Evolutionary conservation across 1,284 basidiomycete genomes (phyloP).

Genomic region (Neolentinus lepideus): DNA sequence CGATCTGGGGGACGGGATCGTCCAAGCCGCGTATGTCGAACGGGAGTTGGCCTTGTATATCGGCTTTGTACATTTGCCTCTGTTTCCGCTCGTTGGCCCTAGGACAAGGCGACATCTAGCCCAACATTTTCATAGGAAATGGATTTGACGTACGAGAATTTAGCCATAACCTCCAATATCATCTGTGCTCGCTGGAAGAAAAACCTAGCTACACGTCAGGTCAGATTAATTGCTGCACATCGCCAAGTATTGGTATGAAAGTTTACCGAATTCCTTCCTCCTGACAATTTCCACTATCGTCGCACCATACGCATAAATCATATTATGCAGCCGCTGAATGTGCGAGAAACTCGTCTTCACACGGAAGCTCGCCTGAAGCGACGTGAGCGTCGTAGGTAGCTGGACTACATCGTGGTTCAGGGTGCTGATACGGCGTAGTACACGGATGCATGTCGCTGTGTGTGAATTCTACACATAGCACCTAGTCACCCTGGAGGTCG

Average conservation of each 20-base stretch:
- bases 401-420: conserved; percentile 73
- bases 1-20: conserved; percentile 67
- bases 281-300: conserved; percentile 89
- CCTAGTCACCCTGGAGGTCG: neutral
- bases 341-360: conserved; percentile 84
- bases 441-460: conserved; percentile 61
- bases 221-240: neutral
- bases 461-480: conserved; percentile 55
- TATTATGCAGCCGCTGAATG: conserved; percentile 81
- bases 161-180: conserved; percentile 78
- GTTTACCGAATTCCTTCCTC: conserved; percentile 78
- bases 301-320: conserved; percentile 91
- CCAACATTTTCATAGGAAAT: neutral
- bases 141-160: conserved; percentile 55
- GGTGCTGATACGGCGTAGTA: conserved; percentile 63
- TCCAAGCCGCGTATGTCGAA: conserved; percentile 74
- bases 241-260: neutral
- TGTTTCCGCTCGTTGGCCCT: conserved; percentile 71
- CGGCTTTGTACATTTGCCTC: conserved; percentile 70
- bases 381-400: conserved; percentile 53
- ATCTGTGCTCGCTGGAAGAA: conserved; percentile 74
- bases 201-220: conserved; percentile 46
- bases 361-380: conserved; percentile 64
- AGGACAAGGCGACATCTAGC: conserved; percentile 5
- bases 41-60: conserved; percentile 74